Percentiles rank a stretch among this genome's conserved stretches.
Conservation (phyloP, 495 filamentous ascomycete species). For the Neurospora sp. region DNA sequence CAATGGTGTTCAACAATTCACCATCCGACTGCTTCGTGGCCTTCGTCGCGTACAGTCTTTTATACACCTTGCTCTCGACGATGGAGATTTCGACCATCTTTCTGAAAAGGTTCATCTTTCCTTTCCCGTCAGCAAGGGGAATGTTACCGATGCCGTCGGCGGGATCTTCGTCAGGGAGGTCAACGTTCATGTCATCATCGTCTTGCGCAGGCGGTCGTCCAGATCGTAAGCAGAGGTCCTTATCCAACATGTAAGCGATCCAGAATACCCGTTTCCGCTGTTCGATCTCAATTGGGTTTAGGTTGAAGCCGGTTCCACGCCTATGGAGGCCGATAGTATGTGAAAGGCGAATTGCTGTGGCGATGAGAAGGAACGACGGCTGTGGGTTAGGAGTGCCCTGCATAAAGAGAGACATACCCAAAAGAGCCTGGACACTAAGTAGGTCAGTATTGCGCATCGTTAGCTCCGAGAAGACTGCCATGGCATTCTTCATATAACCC, state of each 20-base stretch:
- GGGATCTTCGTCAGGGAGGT: conserved; percentile 85
- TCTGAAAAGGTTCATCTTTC: conserved; percentile 88
- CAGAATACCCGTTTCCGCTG: conserved; percentile 96
- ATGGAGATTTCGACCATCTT: conserved; percentile 83
- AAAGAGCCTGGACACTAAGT: conserved; percentile 87
- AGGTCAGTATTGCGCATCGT: conserved; percentile 95
- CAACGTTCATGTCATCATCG: conserved; percentile 97
- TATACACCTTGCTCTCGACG: conserved; percentile 92
- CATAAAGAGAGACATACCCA: conserved; percentile 93
- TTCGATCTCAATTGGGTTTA: conserved; percentile 85
- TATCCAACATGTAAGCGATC: conserved; percentile 95
- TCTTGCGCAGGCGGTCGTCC: conserved; percentile 91
- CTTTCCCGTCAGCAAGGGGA: conserved; percentile 77
- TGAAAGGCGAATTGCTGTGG: conserved; percentile 82
- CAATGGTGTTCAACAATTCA: conserved; percentile 89
- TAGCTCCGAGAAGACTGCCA: conserved; percentile 83
- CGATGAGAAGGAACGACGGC: conserved; percentile 86
- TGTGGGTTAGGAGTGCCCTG: conserved; percentile 97
- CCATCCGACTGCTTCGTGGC: conserved; percentile 88
- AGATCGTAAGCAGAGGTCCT: conserved; percentile 87
- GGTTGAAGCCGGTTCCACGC: conserved; percentile 77
- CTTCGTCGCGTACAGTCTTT: conserved; percentile 83
- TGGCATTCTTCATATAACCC: conserved; percentile 93
- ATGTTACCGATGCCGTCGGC: conserved; percentile 89
- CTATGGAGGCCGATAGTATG: conserved; percentile 96